A percentile compares a stretch with the other conserved stretches of the same genome.
phyloP scores from a whole-genome alignment of 2,329 filamentous ascomycete genomes.

The Botrytis pseudocinerea region DNA sequence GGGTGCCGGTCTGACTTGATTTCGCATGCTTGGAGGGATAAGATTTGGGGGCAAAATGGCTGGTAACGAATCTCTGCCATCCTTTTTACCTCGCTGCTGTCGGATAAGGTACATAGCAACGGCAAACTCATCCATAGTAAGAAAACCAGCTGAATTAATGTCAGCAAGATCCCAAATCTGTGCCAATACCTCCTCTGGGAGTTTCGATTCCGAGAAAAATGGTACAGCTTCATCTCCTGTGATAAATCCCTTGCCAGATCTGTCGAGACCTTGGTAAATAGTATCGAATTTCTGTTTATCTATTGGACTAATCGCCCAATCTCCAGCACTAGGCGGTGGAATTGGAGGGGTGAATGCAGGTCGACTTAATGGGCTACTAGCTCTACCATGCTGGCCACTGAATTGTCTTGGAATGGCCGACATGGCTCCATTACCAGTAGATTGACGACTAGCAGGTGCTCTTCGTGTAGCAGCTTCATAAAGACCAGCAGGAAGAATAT shows the following conservation, averaged over 20 bases:
- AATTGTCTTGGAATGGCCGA: conserved; percentile 80
- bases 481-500: conserved; percentile 75
- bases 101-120: conserved; percentile 97
- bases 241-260: conserved; percentile 75
- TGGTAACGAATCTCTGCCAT: conserved; percentile 63
- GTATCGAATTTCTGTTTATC: conserved; percentile 89
- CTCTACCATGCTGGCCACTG: conserved; percentile 63
- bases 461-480: conserved; percentile 87
- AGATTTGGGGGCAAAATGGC: conserved; percentile 76
- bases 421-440: conserved; percentile 48
- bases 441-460: conserved; percentile 46
- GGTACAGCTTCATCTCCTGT: conserved; percentile 91
- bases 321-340: conserved; percentile 48
- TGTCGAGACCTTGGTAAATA: conserved; percentile 83
- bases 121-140: conserved; percentile 89
- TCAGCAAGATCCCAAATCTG: conserved; percentile 98
- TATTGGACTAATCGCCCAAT: conserved; percentile 79
- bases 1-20: conserved; percentile 51
- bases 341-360: conserved; percentile 47
- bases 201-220: conserved; percentile 89
- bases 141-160: conserved; percentile 82
- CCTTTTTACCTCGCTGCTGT: conserved; percentile 76
- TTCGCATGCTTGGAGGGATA: conserved; percentile 82
- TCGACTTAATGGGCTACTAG: conserved; percentile 58
- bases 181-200: conserved; percentile 84